Base-by-base conservation (phyloP, 805 yeast genomes). In the Wickerhamiella musiphila region DNA sequence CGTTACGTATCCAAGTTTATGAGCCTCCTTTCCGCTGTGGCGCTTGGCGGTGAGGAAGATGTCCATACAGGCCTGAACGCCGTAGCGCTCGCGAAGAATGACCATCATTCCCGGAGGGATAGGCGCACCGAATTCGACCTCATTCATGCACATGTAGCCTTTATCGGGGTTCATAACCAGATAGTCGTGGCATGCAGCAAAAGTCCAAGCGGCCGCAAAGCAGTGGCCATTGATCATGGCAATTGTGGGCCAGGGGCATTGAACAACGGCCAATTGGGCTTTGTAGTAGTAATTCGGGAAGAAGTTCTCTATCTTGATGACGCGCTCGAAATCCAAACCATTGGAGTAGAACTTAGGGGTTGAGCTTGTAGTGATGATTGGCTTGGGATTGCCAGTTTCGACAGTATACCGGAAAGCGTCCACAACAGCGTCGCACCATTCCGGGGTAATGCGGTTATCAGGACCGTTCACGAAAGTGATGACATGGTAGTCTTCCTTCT, bases 21-120 rank as follows among this genome's bases (percentile, higher is more conserved):
- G 62, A 0, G 96, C 93, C 46, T 84, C 95, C 48, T 83, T 81
- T 4, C 50, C 54, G 4, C 53, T 29, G 40, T 52, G 56, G 20
- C 61, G 38, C 23, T 52, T 50, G 12, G 55, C 61, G 18, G 47
- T 46, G 21, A 53, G 35, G 17, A 48, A 48, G 28, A 51, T 47
- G 35, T 45, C 44, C 25, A 50, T 53, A 26, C 52, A 43, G 3
- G 42, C 30, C 28, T 30, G 41, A n/a, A 44, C 36, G 10, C 60
- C 54, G 17, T 38, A 43, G 31, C 52, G 47, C 33, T 38, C 46
- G 23, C 47, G 38, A 42, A 55, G 49, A 12, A 56, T 46, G 12
- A 51, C 43, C 44, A 56, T 43, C 51, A 56, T 45, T 15, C 58
- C 54, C 5, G 53, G 45, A 23, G 45, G 43, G 23, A 56, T 42